phyloP scores from a whole-genome alignment of 345 rosid genomes.

The Eucalyptus paniculata region DNA sequence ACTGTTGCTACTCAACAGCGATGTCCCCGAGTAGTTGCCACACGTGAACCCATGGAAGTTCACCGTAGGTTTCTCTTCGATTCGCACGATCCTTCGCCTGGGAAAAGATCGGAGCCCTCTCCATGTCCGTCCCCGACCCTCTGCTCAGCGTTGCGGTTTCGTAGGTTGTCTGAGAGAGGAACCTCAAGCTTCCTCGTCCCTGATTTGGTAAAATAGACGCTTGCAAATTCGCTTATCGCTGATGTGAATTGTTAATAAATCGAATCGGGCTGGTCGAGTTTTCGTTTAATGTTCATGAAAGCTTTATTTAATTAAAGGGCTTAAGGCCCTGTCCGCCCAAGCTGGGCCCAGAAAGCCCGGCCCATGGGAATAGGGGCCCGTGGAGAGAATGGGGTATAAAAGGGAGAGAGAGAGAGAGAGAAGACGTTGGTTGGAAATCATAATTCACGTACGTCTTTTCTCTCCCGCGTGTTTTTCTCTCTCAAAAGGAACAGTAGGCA shows the following conservation, averaged over 20 bases:
- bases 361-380: too few species aligned
- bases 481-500: too few species aligned
- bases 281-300: background rate
- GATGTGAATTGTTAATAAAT: background rate
- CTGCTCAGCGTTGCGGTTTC: background rate
- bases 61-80: background rate
- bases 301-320: too few species aligned
- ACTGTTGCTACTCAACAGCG: background rate
- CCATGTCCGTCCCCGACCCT: background rate
- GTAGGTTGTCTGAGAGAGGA: background rate
- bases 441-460: too few species aligned
- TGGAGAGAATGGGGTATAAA: too few species aligned
- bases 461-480: too few species aligned
- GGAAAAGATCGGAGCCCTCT: background rate
- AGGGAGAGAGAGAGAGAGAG: too few species aligned
- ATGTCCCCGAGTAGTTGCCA: background rate
- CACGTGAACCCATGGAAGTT: background rate
- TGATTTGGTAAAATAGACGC: background rate
- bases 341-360: too few species aligned
- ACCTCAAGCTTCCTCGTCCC: background rate
- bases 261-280: background rate
- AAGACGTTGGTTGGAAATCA: too few species aligned
- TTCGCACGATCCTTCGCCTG: background rate
- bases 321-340: too few species aligned
- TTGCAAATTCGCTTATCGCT: background rate